Evolutionary conservation across 169 alveolate genomes (phyloP).

Genomic region (Plasmodium relictum): DNA sequence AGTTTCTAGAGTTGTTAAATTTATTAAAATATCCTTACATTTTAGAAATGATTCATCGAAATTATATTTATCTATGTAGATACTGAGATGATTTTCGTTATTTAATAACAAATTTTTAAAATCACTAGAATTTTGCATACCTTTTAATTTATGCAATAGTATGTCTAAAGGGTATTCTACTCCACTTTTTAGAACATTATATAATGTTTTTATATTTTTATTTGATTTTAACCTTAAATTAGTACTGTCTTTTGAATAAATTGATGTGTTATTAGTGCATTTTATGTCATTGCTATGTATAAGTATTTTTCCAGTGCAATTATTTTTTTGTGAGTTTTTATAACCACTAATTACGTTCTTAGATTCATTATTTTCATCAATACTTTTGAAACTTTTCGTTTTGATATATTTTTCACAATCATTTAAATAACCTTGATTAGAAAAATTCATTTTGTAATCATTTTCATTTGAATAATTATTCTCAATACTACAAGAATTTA

Average conservation of each 20-base stretch:
- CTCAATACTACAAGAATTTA: too few relatives aligned
- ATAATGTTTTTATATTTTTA: slow-evolving; percentile 25
- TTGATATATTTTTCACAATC: not conserved
- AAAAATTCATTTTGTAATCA: not conserved
- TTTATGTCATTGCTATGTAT: too few relatives aligned
- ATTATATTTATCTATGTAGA: slow-evolving; percentile 14
- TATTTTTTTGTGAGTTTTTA: too few relatives aligned
- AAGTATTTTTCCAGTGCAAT: too few relatives aligned
- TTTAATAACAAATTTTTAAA: not conserved
- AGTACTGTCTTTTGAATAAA: not conserved
- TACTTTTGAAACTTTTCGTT: too few relatives aligned
- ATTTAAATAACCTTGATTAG: not conserved
- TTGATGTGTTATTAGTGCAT: too few relatives aligned
- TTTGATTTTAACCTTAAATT: not conserved
- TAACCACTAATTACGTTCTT: too few relatives aligned
- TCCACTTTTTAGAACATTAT: slow-evolving; percentile 61
- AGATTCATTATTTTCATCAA: too few relatives aligned
- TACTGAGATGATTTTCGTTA: slow-evolving; percentile 10
- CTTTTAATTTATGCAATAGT: slow-evolving; percentile 21
- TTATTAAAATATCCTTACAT: slow-evolving; percentile 9
- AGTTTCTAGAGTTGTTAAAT: slow-evolving; percentile 52
- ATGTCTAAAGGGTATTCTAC: slow-evolving; percentile 43
- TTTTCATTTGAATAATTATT: not conserved
- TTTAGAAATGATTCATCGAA: slow-evolving; percentile 11
- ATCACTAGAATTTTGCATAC: not conserved